phyloP scores from a whole-genome alignment of 2,329 filamentous ascomycete species.

The Chaetomiaceae sp. region DNA sequence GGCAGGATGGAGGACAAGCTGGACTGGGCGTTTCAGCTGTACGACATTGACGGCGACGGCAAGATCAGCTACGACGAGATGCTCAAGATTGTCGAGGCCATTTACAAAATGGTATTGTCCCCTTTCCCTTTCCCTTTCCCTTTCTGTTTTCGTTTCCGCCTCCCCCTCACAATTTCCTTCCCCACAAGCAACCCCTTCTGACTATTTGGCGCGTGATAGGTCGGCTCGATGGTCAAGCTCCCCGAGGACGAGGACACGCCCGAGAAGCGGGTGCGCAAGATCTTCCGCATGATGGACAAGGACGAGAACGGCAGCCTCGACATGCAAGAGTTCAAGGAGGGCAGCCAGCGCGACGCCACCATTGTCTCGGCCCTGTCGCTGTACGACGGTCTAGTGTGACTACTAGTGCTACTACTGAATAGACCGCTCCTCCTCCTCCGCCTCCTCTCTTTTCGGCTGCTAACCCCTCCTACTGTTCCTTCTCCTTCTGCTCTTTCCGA shows the following conservation, averaged over 20 bases:
- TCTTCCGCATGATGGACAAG: constrained; percentile 99
- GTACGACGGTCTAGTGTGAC: constrained; percentile 87
- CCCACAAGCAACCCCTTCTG: not conserved
- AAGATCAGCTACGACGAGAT: constrained; percentile 99
- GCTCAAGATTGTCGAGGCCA: constrained; percentile 96
- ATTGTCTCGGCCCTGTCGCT: constrained; percentile 95
- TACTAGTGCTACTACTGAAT: too few relatives aligned
- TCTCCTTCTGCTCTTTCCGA: too few relatives aligned
- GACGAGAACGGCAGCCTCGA: constrained; percentile 97
- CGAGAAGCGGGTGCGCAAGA: constrained; percentile 96
- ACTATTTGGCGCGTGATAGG: too few relatives aligned
- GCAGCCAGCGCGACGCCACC: constrained; percentile 96
- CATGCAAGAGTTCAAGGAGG: constrained; percentile 98
- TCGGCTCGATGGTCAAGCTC: constrained; percentile 98
- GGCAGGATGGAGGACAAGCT: constrained; percentile 99
- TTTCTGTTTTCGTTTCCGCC: too few relatives aligned
- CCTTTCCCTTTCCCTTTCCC: not conserved
- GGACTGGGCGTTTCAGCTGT: constrained; percentile 98
- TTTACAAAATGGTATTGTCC: constrained; percentile 90
- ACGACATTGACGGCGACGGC: constrained; percentile 97
- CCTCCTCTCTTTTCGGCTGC: too few relatives aligned
- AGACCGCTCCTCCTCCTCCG: too few relatives aligned
- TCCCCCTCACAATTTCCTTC: not conserved
- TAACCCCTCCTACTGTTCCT: too few relatives aligned
- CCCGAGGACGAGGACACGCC: constrained; percentile 98